A percentile compares a stretch with the other conserved stretches of the same genome.
Conservation (phyloP, 1,139 yeast genomes). For the Pichia sp. region DNA sequence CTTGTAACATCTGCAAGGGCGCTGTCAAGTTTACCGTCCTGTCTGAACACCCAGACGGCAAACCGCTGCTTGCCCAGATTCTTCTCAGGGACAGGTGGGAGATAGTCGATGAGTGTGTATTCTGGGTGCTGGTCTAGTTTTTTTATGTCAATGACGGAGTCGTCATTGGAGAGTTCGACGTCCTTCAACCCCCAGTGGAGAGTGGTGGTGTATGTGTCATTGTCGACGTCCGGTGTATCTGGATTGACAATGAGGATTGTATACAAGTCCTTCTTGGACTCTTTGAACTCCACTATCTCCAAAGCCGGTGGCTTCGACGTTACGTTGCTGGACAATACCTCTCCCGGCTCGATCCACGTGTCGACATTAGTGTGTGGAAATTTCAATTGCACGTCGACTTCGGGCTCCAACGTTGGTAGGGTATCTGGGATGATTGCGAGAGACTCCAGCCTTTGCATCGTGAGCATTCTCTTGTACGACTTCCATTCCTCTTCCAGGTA, state of each 20-base stretch:
- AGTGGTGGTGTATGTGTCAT: constrained; percentile 66
- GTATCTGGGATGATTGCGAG: constrained; percentile 89
- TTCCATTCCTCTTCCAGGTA: constrained; percentile 71
- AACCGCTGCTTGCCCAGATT: constrained; percentile 81
- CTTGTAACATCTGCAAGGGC: constrained; percentile 33
- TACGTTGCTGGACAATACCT: constrained; percentile 64
- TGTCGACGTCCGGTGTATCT: constrained; percentile 75
- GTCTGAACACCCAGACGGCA: constrained; percentile 88
- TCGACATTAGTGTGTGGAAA: constrained; percentile 66
- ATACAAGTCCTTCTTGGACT: constrained; percentile 50
- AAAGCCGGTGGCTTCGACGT: constrained; percentile 73
- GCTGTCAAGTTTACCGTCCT: constrained; percentile 33
- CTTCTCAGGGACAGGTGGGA: constrained; percentile 88
- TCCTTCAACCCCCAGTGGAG: constrained; percentile 79
- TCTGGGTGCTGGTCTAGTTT: constrained; percentile 42
- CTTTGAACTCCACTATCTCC: constrained; percentile 70
- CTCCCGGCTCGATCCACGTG: constrained; percentile 78
- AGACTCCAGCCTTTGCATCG: constrained; percentile 88
- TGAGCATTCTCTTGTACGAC: constrained; percentile 58
- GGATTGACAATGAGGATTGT: constrained; percentile 85
- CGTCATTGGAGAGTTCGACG: constrained; percentile 55
- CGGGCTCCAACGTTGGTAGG: constrained; percentile 82
- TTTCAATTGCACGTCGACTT: constrained; percentile 68
- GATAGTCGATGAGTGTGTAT: constrained; percentile 53
- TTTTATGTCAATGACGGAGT: constrained; percentile 54